Evolutionary conservation across 108 stramenopile genomes (phyloP), one percentile per base, ranked within the genome.

Genomic region (Bacterosira constricta): DNA sequence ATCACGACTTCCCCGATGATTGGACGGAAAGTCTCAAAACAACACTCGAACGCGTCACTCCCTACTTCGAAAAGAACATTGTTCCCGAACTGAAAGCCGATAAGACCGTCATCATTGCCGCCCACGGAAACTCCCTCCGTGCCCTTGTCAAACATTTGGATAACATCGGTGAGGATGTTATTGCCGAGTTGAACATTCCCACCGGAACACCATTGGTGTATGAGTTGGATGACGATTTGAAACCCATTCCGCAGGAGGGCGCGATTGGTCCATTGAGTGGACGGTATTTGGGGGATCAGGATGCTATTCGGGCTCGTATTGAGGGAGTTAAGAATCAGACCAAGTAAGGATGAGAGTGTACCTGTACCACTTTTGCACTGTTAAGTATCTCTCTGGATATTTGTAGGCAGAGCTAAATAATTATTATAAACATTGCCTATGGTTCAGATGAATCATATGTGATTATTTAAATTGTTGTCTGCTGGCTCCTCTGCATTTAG

Each of bases 81-180:
- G 91, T 71, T n/a, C 99, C 98, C 6, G 82, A 79, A 54, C 93
- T 99, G 75, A 93, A 93, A 67, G 53, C 69, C 13, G 98, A 98
- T 13, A 98, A 99, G 81, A 90, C 79, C 27, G 78, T 99, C 9
- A 67, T 99, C 7, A 98, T 99, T 80, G 98, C 96, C 25, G 98
- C 98, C 11, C 99, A 99, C 69, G 99, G 99, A 46, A 99, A 99
- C 84, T 94, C 96, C 13, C 85, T 99, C 29, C 94, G 99, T 11
- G 98, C 98, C 2, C 88, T 99, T 31, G 97, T 99, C 42, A 97
- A 99, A 83, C 91, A 97, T 75, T 87, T 99, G 77, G 99, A 99
- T 73, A 82, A 79, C 56, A 99, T 99, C 71, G 82, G 89, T 21
- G 85, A 86, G 44, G 96, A 99, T 8, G 98, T 87, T 3, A 99